Base-by-base conservation (phyloP, 768 basidiomycete species). In the Lenzites betulinus region DNA sequence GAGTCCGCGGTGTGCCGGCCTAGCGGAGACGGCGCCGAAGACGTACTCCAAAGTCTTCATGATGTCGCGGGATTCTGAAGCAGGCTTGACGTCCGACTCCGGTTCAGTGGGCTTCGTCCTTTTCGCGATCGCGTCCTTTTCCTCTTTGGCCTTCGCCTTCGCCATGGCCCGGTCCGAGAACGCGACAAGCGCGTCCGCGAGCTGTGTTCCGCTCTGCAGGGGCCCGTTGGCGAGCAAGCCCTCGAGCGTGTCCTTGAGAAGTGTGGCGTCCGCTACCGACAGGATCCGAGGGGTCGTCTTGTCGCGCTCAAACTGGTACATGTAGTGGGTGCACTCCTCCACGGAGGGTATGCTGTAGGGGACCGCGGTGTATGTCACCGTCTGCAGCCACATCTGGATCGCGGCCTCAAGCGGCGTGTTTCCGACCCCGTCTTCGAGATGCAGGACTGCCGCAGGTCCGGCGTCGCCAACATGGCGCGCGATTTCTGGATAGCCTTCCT, bases 361-460 rank as follows among this genome's bases (percentile, higher is more conserved):
- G 13, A 25, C 25, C 16, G 39, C 51, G 16, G 18, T 43, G 9
- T 46, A 46, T 7, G 26, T 52, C 33, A 35, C 46, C 33, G 38
- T 12, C 41, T 61, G 56, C 22, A 73, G 65, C 50, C 50, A 54
- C 7, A 60, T 49, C 44, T 60, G 67, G 6, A 54, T 30, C 2
- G 69, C 69, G 25, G 65, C 64, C 33, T 75, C 75, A 7, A 69
- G 35, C 1, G 74, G 67, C 0, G 73, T 76, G 44, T 67, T 66
- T 13, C 74, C 74, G 5, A 76, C 72, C 18, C 68, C 62, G 47
- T 87, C 80, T 67, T 88, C 86, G 39, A 76, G 70, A 57, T 74
- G 71, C 2, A 86, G 68, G 0, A 69, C 74, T 35, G 79, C 77
- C 0, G 69, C 59, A 23, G 81, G 77, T 1, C 74, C 71, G 1